phyloP scores from a whole-genome alignment of 177 flowering plant genomes.

The Telopea speciosissima region DNA sequence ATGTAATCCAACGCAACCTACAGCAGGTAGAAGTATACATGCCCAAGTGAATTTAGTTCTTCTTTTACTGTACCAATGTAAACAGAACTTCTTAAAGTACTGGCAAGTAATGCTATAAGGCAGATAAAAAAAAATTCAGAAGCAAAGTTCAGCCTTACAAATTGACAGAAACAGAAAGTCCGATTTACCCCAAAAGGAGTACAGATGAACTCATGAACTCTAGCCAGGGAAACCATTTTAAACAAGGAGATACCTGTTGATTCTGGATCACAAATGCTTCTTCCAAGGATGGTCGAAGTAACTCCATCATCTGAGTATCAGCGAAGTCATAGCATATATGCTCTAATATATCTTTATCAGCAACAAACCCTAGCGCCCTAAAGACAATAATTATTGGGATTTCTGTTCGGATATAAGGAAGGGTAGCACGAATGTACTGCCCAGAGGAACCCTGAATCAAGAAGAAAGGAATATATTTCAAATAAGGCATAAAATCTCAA shows the following conservation, averaged over 20 bases:
- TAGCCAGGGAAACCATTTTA: neutral
- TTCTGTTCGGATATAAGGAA: constrained; percentile 86
- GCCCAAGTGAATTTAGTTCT: neutral
- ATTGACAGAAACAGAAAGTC: neutral
- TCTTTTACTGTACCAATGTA: neutral
- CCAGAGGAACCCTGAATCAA: constrained; percentile 82
- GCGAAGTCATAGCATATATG: constrained; percentile 87
- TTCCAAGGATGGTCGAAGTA: constrained; percentile 92
- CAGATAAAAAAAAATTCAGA: neutral
- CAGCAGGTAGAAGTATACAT: constrained; percentile 2
- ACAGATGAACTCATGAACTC: neutral
- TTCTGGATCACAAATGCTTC: constrained; percentile 99
- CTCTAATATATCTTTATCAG: constrained; percentile 93
- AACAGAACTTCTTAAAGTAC: neutral
- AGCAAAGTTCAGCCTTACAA: neutral
- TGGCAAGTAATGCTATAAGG: neutral
- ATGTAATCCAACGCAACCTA: constrained; percentile 97
- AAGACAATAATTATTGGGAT: constrained; percentile 96
- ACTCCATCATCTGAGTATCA: constrained; percentile 97
- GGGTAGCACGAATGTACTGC: constrained; percentile 89
- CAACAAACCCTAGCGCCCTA: constrained; percentile 95
- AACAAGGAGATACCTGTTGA: constrained; percentile 55
- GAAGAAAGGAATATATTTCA: constrained; percentile 5
- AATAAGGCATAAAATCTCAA: constrained; percentile 1
- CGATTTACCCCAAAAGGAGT: too few species aligned